Conservation (phyloP, 2,329 filamentous ascomycete species). For the Hyphodiscus sp. region DNA sequence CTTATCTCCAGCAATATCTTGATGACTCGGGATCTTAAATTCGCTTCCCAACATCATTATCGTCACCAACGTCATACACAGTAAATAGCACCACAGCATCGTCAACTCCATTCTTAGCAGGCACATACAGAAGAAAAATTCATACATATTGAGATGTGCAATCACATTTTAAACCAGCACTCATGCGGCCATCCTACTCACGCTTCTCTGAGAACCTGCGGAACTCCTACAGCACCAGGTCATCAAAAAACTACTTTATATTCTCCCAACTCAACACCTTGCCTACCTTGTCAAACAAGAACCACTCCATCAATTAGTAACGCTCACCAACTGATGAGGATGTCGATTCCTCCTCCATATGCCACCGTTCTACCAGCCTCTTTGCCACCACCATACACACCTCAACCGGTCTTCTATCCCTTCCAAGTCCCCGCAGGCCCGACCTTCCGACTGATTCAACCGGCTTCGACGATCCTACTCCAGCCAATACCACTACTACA, state of each 20-base stretch:
- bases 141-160: neutral
- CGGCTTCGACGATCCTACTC: neutral
- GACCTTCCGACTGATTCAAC: neutral
- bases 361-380: neutral
- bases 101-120: neutral
- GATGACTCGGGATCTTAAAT: neutral
- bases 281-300: neutral
- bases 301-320: neutral
- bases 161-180: neutral
- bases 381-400: neutral
- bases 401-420: neutral
- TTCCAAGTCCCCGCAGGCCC: too few relatives aligned
- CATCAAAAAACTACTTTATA: neutral
- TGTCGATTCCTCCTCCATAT: neutral
- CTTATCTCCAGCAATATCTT: neutral
- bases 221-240: neutral
- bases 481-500: neutral
- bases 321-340: neutral
- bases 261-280: neutral
- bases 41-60: neutral
- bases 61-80: neutral
- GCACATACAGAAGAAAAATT: neutral
- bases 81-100: neutral
- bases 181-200: neutral
- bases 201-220: neutral